phyloP scores from a whole-genome alignment of 2,329 filamentous ascomycete species.

The Chaetomiaceae sp. region DNA sequence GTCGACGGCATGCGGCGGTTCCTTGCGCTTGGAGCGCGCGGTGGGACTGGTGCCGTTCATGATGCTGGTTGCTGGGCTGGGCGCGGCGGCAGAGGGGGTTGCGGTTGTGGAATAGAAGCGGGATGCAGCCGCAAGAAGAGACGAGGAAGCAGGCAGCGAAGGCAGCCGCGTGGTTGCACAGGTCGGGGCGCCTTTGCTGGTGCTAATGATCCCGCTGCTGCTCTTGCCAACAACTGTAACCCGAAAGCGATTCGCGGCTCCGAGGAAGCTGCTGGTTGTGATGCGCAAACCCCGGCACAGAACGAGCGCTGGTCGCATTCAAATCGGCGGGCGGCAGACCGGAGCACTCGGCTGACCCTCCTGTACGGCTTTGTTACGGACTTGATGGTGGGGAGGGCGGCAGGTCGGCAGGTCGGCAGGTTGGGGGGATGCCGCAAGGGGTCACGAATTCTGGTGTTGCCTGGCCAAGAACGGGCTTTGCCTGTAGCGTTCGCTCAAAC shows the following conservation, averaged over 20 bases:
- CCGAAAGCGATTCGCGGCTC: background rate
- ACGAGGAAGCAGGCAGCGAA: too few relatives aligned
- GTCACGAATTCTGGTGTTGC: slow-evolving; percentile 11
- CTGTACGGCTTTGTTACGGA: slow-evolving; percentile 2
- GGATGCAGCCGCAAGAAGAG: background rate
- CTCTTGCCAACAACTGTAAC: too few relatives aligned
- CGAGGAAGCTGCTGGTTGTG: slow-evolving; percentile 8
- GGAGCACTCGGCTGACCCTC: slow-evolving; percentile 4
- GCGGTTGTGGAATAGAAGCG: background rate
- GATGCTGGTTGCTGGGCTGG: slow-evolving; percentile 5
- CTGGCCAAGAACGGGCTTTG: background rate
- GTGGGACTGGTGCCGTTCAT: slow-evolving; percentile 25
- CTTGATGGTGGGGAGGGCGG: background rate
- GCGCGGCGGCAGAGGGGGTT: background rate
- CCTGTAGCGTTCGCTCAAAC: background rate
- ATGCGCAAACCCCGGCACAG: slow-evolving; percentile 18
- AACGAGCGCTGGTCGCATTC: slow-evolving; percentile 19
- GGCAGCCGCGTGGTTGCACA: too few relatives aligned
- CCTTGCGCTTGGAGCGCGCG: slow-evolving; percentile 47
- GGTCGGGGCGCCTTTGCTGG: too few relatives aligned
- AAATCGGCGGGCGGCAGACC: slow-evolving; percentile 10
- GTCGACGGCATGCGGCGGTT: slow-evolving; percentile 36
- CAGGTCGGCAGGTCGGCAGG: too few relatives aligned
- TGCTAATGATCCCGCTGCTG: background rate
- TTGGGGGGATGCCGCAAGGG: background rate